These are phyloP conservation scores for Arthromyces matolae DNA, from an alignment of 768 basidiomycete species.

Conservation along the genomic window DNA sequence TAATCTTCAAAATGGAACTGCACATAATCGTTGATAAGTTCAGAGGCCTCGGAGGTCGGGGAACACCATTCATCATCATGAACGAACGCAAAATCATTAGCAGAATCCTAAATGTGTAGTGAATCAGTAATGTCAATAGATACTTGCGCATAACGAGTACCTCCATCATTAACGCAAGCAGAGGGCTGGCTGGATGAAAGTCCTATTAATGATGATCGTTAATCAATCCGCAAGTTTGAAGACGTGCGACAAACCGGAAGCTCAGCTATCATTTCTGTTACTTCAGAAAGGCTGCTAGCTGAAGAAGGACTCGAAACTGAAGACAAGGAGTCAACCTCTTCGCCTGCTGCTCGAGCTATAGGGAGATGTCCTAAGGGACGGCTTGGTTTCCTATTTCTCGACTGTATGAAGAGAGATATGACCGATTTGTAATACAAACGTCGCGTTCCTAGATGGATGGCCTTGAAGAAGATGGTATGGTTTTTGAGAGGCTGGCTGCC, in stretches of 20 bases:
- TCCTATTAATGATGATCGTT: constrained; percentile 1
- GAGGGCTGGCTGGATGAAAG: constrained; percentile 9
- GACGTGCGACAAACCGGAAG: not conserved
- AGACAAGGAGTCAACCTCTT: not conserved
- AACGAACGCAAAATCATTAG: not conserved
- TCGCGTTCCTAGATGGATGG: constrained; percentile 9
- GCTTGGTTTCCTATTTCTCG: not conserved
- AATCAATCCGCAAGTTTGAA: not conserved
- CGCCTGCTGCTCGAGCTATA: not conserved
- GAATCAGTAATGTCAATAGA: not conserved
- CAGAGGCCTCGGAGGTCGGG: not conserved
- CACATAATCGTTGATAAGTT: not conserved
- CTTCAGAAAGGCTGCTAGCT: not conserved
- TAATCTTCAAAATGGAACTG: constrained; percentile 2
- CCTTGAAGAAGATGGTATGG: constrained; percentile 16
- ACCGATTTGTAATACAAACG: constrained; percentile 4
- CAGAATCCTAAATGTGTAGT: not conserved
- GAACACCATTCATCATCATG: constrained; percentile 7
- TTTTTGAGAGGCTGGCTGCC: constrained; percentile 3
- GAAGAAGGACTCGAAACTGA: not conserved
- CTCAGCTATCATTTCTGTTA: not conserved
- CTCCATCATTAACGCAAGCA: constrained; percentile 14
- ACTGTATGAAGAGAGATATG: not conserved
- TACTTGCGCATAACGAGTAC: not conserved
- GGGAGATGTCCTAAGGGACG: not conserved